Conservation (phyloP, 352 stramenopile species). For the Phytopythium helicoides region DNA sequence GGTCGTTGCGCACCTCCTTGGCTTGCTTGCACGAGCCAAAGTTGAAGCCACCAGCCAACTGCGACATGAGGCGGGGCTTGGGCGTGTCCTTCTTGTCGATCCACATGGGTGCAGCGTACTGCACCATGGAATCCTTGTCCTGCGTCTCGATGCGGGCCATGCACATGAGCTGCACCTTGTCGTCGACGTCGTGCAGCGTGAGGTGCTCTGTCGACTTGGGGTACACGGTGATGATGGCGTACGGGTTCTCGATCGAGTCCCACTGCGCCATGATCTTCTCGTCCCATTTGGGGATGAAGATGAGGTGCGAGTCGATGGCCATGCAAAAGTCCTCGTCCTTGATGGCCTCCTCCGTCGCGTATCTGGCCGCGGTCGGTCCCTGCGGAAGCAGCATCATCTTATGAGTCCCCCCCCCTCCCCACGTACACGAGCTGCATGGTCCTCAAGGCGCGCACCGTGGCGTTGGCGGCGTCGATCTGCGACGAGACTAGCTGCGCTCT, state of each 20-base stretch:
- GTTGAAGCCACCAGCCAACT: conserved; percentile 80
- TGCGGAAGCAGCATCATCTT: conserved; percentile 12
- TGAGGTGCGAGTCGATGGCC: conserved; percentile 75
- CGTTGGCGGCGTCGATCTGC: conserved; percentile 66
- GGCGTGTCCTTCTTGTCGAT: conserved; percentile 61
- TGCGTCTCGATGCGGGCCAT: conserved; percentile 70
- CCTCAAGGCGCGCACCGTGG: conserved; percentile 52
- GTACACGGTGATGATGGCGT: conserved; percentile 83
- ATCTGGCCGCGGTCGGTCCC: conserved; percentile 68
- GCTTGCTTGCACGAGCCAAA: conserved; percentile 72
- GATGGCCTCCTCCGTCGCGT: conserved; percentile 76
- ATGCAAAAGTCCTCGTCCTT: conserved; percentile 80
- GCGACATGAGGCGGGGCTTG: conserved; percentile 77
- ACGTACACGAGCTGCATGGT: no score
- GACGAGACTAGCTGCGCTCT: conserved; percentile 61
- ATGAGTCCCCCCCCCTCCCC: no score
- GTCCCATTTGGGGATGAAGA: conserved; percentile 79
- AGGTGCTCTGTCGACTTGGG: conserved; percentile 71
- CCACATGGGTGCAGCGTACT: conserved; percentile 70
- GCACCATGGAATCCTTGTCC: conserved; percentile 70
- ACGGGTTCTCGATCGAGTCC: conserved; percentile 62
- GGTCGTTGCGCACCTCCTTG: conserved; percentile 76
- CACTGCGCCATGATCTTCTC: conserved; percentile 71
- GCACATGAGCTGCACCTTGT: conserved; percentile 79
- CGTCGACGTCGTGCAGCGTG: conserved; percentile 44